A percentile compares a stretch with the other conserved stretches of the same genome.
Evolutionary conservation across 2,329 filamentous ascomycete species (phyloP).

Genomic region (Exophiala dermatitidis): DNA sequence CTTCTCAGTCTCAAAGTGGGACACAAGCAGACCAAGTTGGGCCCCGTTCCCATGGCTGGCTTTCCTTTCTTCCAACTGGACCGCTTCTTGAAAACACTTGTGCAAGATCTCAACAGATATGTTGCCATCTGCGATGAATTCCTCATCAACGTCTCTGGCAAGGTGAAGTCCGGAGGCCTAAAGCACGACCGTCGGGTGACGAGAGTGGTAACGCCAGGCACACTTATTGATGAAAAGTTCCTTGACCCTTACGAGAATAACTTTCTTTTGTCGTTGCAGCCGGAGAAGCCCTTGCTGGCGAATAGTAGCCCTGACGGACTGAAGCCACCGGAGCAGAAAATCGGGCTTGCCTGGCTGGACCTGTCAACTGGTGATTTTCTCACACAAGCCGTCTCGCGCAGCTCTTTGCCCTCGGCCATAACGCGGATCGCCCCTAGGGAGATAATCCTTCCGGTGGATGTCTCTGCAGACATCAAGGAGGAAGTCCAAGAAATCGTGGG

Average conservation of each 20-base stretch:
- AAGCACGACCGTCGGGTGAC: conserved; percentile 79
- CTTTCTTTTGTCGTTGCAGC: conserved; percentile 74
- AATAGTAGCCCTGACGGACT: conserved; percentile 11
- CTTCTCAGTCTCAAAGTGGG: conserved; percentile 82
- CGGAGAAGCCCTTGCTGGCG: conserved; percentile 24
- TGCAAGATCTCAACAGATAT: conserved; percentile 82
- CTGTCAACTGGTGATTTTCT: conserved; percentile 91
- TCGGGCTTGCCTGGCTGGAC: conserved; percentile 90
- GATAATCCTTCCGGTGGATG: conserved; percentile 64
- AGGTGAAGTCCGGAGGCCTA: conserved; percentile 66
- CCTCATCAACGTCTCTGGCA: conserved; percentile 62
- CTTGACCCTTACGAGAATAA: conserved; percentile 93
- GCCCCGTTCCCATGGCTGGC: conserved; percentile 78
- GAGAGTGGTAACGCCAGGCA: conserved; percentile 87
- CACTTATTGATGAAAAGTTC: conserved; percentile 94
- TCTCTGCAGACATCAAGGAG: conserved; percentile 53
- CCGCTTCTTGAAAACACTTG: conserved; percentile 83
- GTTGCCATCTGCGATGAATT: conserved; percentile 95
- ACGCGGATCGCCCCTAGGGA: conserved; percentile 79
- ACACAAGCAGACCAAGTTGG: conserved; percentile 60
- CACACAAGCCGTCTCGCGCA: conserved; percentile 66
- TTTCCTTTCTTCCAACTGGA: conserved; percentile 93
- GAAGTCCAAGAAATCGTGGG: conserved; percentile 61
- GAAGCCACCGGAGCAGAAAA: conserved; percentile 34
- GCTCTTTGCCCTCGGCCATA: conserved; percentile 68